Base-by-base conservation (phyloP, 257 asterid species). In the Eustoma russellianum region DNA sequence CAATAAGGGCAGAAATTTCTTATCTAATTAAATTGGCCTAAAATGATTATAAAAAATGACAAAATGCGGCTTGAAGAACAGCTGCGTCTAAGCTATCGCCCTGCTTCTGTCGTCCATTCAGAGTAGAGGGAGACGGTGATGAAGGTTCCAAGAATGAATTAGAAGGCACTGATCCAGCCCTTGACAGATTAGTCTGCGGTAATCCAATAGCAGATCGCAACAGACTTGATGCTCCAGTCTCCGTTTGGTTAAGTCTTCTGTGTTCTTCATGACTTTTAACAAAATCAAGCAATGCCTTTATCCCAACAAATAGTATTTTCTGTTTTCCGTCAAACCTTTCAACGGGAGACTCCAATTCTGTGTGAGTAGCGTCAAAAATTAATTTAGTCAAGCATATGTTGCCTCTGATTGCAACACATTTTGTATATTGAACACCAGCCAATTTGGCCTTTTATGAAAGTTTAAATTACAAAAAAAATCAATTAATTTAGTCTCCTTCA, bases 261-360 rank as follows among this genome's bases (percentile, higher is more conserved):
- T 59, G 58, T 50, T 60, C 72, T 59, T 81, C 82, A 9, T 77
- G 61, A 63, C 71, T 72, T 66, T 53, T 66, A 28, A 64, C 91
- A 33, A 66, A 66, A 46, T 61, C 50, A 57, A 92, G 80, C 83
- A 92, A 69, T 60, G 53, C 65, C 48, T 77, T 78, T 50, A 92
- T 81, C 49, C 93, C 93, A 61, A 28, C 59, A 60, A 66, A 74
- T 13, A 89, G 69, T 62, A 64, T 66, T 48, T 61, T 78, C 99
- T 92, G 98, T 67, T 70, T 80, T 62, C 77, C 94, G 74, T 83
- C 99, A 61, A 85, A 76, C 57, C 83, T 85, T 72, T 66, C 76
- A 66, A 92, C 74, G 77, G 76, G 83, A 46, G 76, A 81, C 80
- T 85, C 88, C 93, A 85, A 87, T 6, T 68, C 92, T 56, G 63